Evolutionary conservation across 208 protist species (phyloP).

Genomic region (Balamuthia mandrillaris): DNA sequence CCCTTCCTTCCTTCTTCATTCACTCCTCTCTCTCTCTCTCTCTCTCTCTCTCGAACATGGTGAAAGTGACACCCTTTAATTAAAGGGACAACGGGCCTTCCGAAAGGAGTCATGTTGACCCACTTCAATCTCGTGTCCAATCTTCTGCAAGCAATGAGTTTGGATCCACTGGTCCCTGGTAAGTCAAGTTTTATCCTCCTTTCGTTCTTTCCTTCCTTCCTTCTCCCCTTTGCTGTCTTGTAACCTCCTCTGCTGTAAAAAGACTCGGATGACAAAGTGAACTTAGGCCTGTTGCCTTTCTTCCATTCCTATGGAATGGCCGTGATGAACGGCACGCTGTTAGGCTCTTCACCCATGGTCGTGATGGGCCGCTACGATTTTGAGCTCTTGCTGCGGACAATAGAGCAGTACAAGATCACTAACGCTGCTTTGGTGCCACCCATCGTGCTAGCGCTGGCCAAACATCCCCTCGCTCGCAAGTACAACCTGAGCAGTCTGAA

Average conservation of each 20-base stretch:
- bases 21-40: not conserved
- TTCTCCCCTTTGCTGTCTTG: no score
- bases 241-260: no score
- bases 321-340: constrained; percentile 49
- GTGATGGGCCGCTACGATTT: constrained; percentile 68
- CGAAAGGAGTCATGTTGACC: constrained; percentile 89
- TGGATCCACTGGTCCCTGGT: not conserved
- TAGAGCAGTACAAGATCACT: constrained; percentile 60
- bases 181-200: no score
- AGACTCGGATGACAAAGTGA: constrained; percentile 24
- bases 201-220: no score
- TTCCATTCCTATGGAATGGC: constrained; percentile 81
- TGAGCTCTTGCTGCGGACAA: constrained; percentile 45
- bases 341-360: constrained; percentile 55
- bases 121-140: constrained; percentile 86
- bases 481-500: constrained; percentile 53
- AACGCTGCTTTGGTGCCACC: constrained; percentile 73
- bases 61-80: no score
- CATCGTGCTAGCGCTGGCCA: constrained; percentile 73
- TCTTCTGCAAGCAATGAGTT: constrained; percentile 62
- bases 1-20: not conserved
- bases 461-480: constrained; percentile 65
- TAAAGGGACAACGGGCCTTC: constrained; percentile 83
- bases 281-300: constrained; percentile 62
- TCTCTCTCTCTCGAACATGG: not conserved